Percentiles rank a stretch among this genome's conserved stretches.
Evolutionary conservation across 2,329 filamentous ascomycete genomes (phyloP).

Genomic region (Arthrobotrys pseudoclavata): DNA sequence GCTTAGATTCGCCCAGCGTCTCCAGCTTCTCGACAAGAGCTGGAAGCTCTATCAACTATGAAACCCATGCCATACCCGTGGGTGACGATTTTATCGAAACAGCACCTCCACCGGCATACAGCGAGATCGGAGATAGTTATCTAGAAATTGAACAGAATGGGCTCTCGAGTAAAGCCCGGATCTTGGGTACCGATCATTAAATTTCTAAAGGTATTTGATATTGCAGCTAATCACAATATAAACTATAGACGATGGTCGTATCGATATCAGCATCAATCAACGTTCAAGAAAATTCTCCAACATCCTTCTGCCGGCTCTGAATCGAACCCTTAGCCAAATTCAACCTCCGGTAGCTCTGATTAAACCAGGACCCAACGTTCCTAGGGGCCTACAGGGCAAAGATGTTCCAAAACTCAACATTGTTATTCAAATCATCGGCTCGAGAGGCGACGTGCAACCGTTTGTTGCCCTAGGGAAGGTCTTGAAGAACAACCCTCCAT

Average conservation of each 20-base stretch:
- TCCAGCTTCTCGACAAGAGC: slow-evolving; percentile 2
- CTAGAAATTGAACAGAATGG: slow-evolving; percentile 66
- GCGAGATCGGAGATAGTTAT: slow-evolving; percentile 64
- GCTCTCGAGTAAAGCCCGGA: slow-evolving; percentile 66
- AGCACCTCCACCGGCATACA: slow-evolving; percentile 66
- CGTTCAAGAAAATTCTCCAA: slow-evolving; percentile 76
- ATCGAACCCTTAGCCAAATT: slow-evolving; percentile 43
- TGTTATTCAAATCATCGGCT: slow-evolving; percentile 86
- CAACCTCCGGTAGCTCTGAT: slow-evolving; percentile 1
- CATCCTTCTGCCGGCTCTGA: slow-evolving; percentile 76
- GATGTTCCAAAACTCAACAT: slow-evolving; percentile 73
- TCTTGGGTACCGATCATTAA: slow-evolving; percentile 62
- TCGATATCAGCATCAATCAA: slow-evolving; percentile 84
- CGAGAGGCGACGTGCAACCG: slow-evolving; percentile 83
- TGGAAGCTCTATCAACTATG: slow-evolving; percentile 35
- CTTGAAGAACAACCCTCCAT: slow-evolving; percentile 75
- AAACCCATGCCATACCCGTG: slow-evolving; percentile 1
- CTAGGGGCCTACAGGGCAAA: slow-evolving; percentile 53
- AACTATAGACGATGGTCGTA: slow-evolving; percentile 77
- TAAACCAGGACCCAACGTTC: slow-evolving; percentile 41
- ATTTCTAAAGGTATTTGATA: background rate
- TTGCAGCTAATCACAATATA: slow-evolving; percentile 13
- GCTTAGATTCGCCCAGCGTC: slow-evolving; percentile 30
- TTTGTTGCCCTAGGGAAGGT: slow-evolving; percentile 82
- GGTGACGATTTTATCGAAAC: slow-evolving; percentile 61